These are phyloP conservation scores for Exidia glandulosa DNA, from an alignment of 768 basidiomycete genomes.

Conservation along the genomic window DNA sequence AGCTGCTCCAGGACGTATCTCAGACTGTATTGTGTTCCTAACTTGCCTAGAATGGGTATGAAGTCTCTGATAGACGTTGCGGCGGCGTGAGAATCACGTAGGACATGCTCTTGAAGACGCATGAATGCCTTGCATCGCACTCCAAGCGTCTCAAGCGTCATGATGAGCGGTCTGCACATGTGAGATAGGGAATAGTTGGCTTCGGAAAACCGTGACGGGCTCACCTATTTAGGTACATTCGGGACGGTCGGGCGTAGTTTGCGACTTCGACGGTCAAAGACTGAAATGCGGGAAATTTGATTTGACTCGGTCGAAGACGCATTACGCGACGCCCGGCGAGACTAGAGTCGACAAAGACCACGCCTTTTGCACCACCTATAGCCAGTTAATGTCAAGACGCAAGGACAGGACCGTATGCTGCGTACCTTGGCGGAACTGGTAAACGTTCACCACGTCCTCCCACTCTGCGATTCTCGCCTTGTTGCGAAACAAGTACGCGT, in stretches of 20 bases:
- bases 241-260: slow-evolving; percentile 55
- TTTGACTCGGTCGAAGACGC: slow-evolving; percentile 62
- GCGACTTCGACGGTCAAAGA: slow-evolving; percentile 34
- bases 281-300: slow-evolving; percentile 51
- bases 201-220: slow-evolving; percentile 1
- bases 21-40: slow-evolving; percentile 39
- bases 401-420: neutral
- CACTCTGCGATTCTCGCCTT: neutral
- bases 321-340: slow-evolving; percentile 46
- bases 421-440: neutral
- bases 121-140: slow-evolving; percentile 48
- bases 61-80: slow-evolving; percentile 44
- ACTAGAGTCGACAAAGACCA: slow-evolving; percentile 52
- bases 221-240: slow-evolving; percentile 64
- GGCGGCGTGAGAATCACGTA: slow-evolving; percentile 47
- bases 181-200: neutral
- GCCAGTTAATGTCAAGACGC: neutral
- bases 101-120: slow-evolving; percentile 47
- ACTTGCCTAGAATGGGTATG: slow-evolving; percentile 32
- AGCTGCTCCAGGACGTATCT: slow-evolving; percentile 40
- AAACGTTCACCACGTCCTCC: neutral
- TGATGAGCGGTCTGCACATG: slow-evolving; percentile 51
- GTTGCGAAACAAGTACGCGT: slow-evolving; percentile 23
- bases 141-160: slow-evolving; percentile 68
- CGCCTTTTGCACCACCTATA: slow-evolving; percentile 73